Conservation (phyloP, 1,284 basidiomycete genomes). For the Apiotrichum brassicae region DNA sequence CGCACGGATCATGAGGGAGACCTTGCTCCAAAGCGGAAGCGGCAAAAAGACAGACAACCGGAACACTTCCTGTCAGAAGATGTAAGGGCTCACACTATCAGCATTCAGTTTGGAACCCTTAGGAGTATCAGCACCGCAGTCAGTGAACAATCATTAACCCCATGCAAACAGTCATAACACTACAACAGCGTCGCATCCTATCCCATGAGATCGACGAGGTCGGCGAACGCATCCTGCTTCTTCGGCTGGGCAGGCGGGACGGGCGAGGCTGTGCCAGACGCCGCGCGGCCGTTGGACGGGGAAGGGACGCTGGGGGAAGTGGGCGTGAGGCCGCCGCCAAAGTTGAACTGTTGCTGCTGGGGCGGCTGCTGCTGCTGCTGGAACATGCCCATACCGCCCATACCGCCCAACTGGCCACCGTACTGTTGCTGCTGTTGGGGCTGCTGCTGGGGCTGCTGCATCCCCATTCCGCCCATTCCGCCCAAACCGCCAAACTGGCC, state of each 20-base stretch:
- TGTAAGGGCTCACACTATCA: too few relatives aligned
- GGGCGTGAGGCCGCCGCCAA: conserved; percentile 12
- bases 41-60: too few relatives aligned
- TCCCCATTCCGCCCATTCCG: conserved; percentile 6
- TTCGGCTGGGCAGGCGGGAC: conserved; percentile 19
- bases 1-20: too few relatives aligned
- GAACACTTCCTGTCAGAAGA: too few relatives aligned
- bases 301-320: not conserved
- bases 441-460: conserved; percentile 1
- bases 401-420: conserved; percentile 1
- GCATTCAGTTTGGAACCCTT: too few relatives aligned
- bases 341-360: conserved; percentile 14
- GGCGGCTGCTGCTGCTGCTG: conserved; percentile 9
- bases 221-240: conserved; percentile 47
- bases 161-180: not conserved
- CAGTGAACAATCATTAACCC: too few relatives aligned
- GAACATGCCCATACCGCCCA: too few relatives aligned
- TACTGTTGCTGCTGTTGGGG: not conserved
- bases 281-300: conserved; percentile 2
- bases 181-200: conserved; percentile 8
- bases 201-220: conserved; percentile 43
- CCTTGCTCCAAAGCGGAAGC: too few relatives aligned
- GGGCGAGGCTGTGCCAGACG: not conserved
- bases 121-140: too few relatives aligned
- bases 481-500: conserved; percentile 8